These are phyloP conservation scores for Serendipita indica DNA, from an alignment of 768 basidiomycete genomes.

Conservation along the genomic window DNA sequence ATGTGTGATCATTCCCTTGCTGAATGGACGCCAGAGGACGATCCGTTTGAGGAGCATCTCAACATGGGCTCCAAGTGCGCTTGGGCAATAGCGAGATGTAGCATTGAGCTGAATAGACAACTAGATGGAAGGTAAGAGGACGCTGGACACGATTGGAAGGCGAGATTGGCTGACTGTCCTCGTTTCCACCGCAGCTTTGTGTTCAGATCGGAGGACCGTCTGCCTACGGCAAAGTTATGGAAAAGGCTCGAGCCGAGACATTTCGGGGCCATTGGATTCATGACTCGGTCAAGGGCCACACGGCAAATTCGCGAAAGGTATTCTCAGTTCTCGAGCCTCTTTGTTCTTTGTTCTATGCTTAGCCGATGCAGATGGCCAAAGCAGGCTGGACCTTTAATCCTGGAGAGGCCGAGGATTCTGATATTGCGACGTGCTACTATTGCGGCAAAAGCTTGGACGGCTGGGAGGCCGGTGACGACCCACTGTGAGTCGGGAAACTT, in stretches of 20 bases:
- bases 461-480: constrained; percentile 81
- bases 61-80: constrained; percentile 55
- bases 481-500: constrained; percentile 42
- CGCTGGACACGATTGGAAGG: constrained; percentile 37
- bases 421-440: constrained; percentile 74
- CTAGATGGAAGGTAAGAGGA: neutral
- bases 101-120: constrained; percentile 27
- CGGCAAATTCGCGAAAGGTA: constrained; percentile 60
- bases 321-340: neutral
- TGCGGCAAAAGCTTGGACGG: constrained; percentile 67
- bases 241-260: constrained; percentile 54
- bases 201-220: constrained; percentile 41
- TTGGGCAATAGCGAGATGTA: constrained; percentile 74
- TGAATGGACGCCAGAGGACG: constrained; percentile 75
- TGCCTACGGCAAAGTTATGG: constrained; percentile 54
- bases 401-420: constrained; percentile 42
- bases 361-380: constrained; percentile 51
- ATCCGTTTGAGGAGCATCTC: constrained; percentile 75
- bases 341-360: neutral
- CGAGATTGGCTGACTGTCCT: constrained; percentile 34
- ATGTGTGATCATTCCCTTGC: constrained; percentile 67
- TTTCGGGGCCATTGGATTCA: constrained; percentile 56
- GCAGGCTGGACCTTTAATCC: constrained; percentile 81
- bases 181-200: constrained; percentile 33
- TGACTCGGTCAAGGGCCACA: constrained; percentile 43